These are phyloP conservation scores for Oenanthe javanica DNA, from an alignment of 140 eudicot genomes.

Conservation along the genomic window DNA sequence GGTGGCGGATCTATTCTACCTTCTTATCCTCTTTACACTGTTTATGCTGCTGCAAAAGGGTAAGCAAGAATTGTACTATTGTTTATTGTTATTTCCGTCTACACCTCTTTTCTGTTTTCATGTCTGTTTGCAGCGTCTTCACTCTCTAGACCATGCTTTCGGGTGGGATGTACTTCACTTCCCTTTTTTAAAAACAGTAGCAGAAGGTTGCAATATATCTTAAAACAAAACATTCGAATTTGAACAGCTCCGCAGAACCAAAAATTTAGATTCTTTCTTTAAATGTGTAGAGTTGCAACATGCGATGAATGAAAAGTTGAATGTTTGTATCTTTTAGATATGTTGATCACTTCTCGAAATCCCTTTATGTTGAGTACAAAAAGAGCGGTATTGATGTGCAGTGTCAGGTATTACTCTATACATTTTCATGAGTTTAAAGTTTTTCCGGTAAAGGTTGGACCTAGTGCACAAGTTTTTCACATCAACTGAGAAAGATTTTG, in stretches of 20 bases:
- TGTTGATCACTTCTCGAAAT: conserved; percentile 53
- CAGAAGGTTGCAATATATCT: neutral
- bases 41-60: conserved; percentile 69
- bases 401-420: conserved; percentile 40
- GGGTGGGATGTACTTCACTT: neutral
- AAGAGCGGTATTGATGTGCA: conserved; percentile 48
- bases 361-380: conserved; percentile 60
- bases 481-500: neutral
- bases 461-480: neutral
- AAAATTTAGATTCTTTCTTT: neutral
- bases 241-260: neutral
- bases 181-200: neutral
- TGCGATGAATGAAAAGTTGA: neutral
- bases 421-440: neutral
- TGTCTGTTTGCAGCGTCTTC: neutral
- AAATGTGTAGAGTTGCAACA: neutral
- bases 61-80: conserved; percentile 18
- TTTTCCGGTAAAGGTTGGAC: neutral
- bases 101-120: neutral
- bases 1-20: conserved; percentile 39
- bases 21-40: conserved; percentile 37
- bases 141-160: neutral
- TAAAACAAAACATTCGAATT: neutral
- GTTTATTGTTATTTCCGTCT: neutral
- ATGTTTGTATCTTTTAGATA: conserved; percentile 17